phyloP scores from a whole-genome alignment of 192 early-diverging fungal species.

The Rhizophagus sp. region DNA sequence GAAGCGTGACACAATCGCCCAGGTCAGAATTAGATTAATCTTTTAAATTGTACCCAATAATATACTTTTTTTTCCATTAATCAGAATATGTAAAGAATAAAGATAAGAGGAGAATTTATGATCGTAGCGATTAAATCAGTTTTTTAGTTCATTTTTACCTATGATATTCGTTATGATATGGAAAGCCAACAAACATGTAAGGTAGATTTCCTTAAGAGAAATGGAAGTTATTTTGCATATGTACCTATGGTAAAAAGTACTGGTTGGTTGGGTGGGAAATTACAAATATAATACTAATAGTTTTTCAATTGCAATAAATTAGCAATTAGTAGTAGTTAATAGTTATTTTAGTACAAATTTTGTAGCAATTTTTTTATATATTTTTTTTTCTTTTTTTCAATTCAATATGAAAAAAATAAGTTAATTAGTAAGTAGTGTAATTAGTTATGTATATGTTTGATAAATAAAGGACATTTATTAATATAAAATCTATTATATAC shows the following conservation, averaged over 20 bases:
- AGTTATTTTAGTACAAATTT: not conserved
- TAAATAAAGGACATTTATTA: not conserved
- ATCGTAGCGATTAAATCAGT: no score
- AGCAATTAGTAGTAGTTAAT: not conserved
- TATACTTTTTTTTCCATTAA: not conserved
- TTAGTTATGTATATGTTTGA: not conserved
- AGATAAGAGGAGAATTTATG: not conserved
- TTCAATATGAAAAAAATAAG: not conserved
- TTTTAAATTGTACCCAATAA: not conserved
- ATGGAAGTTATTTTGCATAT: not conserved
- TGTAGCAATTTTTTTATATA: not conserved
- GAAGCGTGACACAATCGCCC: constrained; percentile 4
- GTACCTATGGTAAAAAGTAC: not conserved
- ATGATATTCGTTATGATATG: not conserved
- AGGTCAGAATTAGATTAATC: not conserved
- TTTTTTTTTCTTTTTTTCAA: not conserved
- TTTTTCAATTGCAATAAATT: not conserved
- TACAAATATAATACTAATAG: not conserved
- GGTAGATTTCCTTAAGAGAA: not conserved
- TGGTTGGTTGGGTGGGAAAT: not conserved
- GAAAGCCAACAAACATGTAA: not conserved
- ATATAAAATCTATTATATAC: not conserved
- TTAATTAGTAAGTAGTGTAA: not conserved
- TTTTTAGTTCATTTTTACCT: not conserved
- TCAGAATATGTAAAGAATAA: not conserved